A percentile compares a stretch with the other conserved stretches of the same genome.
Evolutionary conservation across 805 yeast species (phyloP).

Genomic region (Metschnikowia similis): DNA sequence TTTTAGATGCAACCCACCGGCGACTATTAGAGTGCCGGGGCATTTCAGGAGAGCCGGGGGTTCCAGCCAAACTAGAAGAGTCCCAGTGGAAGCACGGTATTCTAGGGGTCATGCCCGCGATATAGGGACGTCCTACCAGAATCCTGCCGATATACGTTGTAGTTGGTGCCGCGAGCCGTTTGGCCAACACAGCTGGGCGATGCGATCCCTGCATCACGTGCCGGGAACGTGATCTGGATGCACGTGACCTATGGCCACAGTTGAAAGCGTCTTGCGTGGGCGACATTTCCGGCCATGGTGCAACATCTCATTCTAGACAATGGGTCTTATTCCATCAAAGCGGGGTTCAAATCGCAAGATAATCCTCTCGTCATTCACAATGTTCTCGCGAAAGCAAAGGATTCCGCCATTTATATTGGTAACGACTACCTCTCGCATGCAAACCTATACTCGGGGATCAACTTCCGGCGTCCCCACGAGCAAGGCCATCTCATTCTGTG

Average conservation of each 20-base stretch:
- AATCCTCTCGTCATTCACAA: slow-evolving; percentile 57
- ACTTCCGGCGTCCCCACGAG: slow-evolving; percentile 77
- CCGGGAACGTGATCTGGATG: background rate
- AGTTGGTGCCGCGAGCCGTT: no score
- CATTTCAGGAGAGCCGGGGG: no score
- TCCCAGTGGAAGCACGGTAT: no score
- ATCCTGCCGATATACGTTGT: no score
- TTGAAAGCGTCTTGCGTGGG: background rate
- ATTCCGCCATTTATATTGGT: slow-evolving; percentile 69
- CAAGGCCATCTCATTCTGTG: slow-evolving; percentile 87
- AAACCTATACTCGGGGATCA: slow-evolving; percentile 69
- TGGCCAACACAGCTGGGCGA: no score
- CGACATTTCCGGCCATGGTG: background rate
- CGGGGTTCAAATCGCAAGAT: slow-evolving; percentile 25
- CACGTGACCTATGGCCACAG: background rate
- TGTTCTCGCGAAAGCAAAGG: slow-evolving; percentile 69
- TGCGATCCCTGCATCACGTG: background rate
- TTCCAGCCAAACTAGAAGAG: no score
- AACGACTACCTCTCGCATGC: slow-evolving; percentile 57
- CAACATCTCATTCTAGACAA: slow-evolving; percentile 67
- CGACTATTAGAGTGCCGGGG: no score
- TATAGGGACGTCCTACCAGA: no score
- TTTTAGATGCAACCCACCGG: no score
- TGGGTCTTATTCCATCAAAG: slow-evolving; percentile 81
- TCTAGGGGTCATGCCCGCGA: no score